Evolutionary conservation across 371 early-diverging fungal species (phyloP).

Genomic region (Batkoa obscura): DNA sequence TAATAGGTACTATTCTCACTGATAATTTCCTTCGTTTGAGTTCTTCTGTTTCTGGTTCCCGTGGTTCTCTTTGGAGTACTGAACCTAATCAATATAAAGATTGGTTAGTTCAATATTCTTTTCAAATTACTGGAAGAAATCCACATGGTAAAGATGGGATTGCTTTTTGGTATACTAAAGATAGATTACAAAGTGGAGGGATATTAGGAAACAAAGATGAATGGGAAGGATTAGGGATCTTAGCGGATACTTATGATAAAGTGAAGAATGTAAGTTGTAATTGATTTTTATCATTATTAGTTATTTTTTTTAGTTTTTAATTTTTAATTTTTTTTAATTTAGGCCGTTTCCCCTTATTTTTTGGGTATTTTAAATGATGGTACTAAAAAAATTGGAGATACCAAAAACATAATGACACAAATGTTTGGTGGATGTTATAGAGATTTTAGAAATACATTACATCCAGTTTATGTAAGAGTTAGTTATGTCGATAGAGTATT

Average conservation of each 20-base stretch:
- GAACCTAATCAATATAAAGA: constrained; percentile 41
- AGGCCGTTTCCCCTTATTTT: constrained; percentile 28
- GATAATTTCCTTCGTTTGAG: constrained; percentile 44
- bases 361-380: constrained; percentile 57
- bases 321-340: background rate
- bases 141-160: constrained; percentile 60
- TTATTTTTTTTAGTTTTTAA: background rate
- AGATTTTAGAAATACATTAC: constrained; percentile 45
- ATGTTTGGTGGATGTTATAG: constrained; percentile 43
- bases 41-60: constrained; percentile 34
- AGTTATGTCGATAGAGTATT: constrained; percentile 37
- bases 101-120: constrained; percentile 52
- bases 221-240: constrained; percentile 49
- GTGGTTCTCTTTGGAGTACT: constrained; percentile 51
- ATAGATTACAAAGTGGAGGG: constrained; percentile 32
- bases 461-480: constrained; percentile 34
- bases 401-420: constrained; percentile 17
- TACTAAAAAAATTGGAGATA: constrained; percentile 18
- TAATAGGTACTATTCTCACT: constrained; percentile 29
- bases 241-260: constrained; percentile 45
- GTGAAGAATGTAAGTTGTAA: constrained; percentile 16
- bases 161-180: constrained; percentile 69
- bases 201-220: constrained; percentile 47
- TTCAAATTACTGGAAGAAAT: constrained; percentile 38
- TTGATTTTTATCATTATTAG: background rate